Evolutionary conservation across 2,329 filamentous ascomycete genomes (phyloP).

Genomic region (Berkeleyomyces rouxiae): DNA sequence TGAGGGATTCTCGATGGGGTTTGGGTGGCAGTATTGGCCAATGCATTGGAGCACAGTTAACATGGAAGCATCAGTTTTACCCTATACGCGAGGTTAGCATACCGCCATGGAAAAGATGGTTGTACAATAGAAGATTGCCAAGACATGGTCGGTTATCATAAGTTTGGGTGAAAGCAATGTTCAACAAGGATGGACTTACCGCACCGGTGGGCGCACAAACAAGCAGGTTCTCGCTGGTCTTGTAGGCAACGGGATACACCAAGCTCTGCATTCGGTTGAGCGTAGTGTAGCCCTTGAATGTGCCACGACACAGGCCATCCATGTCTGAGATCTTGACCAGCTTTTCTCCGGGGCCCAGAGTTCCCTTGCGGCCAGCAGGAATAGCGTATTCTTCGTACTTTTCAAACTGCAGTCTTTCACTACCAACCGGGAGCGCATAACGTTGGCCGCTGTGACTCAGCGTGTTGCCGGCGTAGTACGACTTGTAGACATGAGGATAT

Average conservation of each 20-base stretch:
- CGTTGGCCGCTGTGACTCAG: constrained; percentile 64
- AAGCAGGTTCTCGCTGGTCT: constrained; percentile 94
- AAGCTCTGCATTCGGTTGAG: constrained; percentile 97
- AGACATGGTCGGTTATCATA: background rate
- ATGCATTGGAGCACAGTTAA: constrained; percentile 84
- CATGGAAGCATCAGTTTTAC: constrained; percentile 98
- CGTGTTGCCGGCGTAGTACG: constrained; percentile 70
- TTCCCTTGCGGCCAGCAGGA: constrained; percentile 66
- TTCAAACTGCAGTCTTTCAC: constrained; percentile 48
- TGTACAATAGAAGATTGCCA: background rate
- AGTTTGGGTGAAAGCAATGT: background rate
- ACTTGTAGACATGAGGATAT: constrained; percentile 88
- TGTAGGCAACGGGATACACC: constrained; percentile 88
- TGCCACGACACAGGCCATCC: constrained; percentile 78
- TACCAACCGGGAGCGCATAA: constrained; percentile 67
- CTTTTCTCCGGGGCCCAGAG: constrained; percentile 52
- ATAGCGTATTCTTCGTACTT: constrained; percentile 84
- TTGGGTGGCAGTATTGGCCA: constrained; percentile 67
- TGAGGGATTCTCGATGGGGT: constrained; percentile 55
- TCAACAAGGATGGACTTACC: constrained; percentile 25
- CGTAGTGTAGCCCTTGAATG: constrained; percentile 83
- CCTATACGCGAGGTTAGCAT: constrained; percentile 24
- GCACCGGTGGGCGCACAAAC: constrained; percentile 96
- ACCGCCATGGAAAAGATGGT: background rate
- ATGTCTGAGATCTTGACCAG: constrained; percentile 66